Base-by-base conservation (phyloP, 805 yeast species). In the Kregervanrija fluxuum region DNA sequence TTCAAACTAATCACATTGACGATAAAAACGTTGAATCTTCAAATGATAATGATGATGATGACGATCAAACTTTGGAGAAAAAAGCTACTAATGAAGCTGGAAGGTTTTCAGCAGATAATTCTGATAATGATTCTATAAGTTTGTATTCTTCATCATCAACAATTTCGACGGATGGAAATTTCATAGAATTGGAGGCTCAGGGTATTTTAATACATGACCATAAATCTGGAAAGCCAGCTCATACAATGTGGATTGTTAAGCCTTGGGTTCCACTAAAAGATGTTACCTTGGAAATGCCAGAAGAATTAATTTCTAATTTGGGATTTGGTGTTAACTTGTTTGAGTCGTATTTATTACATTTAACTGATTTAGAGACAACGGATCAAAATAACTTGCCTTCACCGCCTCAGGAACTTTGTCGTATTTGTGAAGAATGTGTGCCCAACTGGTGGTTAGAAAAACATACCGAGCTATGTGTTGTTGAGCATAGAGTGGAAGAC, bases 401-500 rank as follows among this genome's bases (percentile, higher is more conserved):
- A n/a, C 96, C 96, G 1, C 81, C 82, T 17, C 73, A 80, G 45
- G 88, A 85, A 33, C 67, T 93, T 31, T 93, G 99, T 62, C 74
- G 96, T 40, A 89, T 93, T 28, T 93, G 99, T 64, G 99, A 93
- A 57, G 79, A 80, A 30, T 75, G 75, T 40, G 80, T 89, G n/a
- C 96, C 95, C 4, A 85, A 89, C 4, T 93, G 99, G 99, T 93
- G 95, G 84, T 70, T 93, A 35, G 99, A 91, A 54, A 75, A 82
- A 41, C 99, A 93, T 64, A 82, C 91, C 1, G 93, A 89, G 56
- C 67, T 85, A 39, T 93, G 99, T 55, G 70, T 85, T 30, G 75
- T 86, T 33, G 97, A 90, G 60, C 95, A 89, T 64, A 75, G 80
- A 54, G 77, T 85, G 10, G 89, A 82, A 56, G 89, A 88, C 52